Percentiles rank a stretch among this genome's conserved stretches.
phyloP scores from a whole-genome alignment of 2,329 filamentous ascomycete species.

The Camillea tinctor region DNA sequence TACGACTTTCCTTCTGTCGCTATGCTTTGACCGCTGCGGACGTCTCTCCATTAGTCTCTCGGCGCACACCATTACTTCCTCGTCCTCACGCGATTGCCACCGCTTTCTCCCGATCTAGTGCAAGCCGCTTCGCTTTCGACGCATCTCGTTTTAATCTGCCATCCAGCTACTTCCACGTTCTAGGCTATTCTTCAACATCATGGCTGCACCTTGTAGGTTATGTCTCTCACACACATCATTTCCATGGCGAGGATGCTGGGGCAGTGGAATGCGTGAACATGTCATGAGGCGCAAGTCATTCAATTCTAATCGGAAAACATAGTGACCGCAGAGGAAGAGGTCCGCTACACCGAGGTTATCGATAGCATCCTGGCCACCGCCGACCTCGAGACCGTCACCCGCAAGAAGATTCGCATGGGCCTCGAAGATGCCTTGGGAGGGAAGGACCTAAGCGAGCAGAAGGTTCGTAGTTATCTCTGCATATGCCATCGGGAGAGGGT shows the following conservation, averaged over 20 bases:
- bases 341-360: constrained; percentile 57
- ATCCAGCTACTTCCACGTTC: not conserved
- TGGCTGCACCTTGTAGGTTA: constrained; percentile 28
- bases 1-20: not conserved
- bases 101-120: not conserved
- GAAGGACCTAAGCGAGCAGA: constrained; percentile 58
- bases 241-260: not conserved
- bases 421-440: constrained; percentile 54
- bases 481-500: no score
- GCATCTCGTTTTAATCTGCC: constrained; percentile 11
- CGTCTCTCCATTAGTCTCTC: not conserved
- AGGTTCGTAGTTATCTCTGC: constrained; percentile 40
- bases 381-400: constrained; percentile 61
- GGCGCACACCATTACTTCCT: not conserved
- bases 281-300: not conserved
- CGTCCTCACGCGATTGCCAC: not conserved
- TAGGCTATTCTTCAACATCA: constrained; percentile 16
- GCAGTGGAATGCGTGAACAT: not conserved
- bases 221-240: not conserved
- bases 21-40: constrained; percentile 3
- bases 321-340: constrained; percentile 52
- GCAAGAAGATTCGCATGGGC: constrained; percentile 60
- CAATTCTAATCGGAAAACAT: constrained; percentile 12
- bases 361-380: constrained; percentile 57
- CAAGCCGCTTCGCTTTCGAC: not conserved